Evolutionary conservation across 441 rosid species (phyloP).

Genomic region (Populus hybrid): DNA sequence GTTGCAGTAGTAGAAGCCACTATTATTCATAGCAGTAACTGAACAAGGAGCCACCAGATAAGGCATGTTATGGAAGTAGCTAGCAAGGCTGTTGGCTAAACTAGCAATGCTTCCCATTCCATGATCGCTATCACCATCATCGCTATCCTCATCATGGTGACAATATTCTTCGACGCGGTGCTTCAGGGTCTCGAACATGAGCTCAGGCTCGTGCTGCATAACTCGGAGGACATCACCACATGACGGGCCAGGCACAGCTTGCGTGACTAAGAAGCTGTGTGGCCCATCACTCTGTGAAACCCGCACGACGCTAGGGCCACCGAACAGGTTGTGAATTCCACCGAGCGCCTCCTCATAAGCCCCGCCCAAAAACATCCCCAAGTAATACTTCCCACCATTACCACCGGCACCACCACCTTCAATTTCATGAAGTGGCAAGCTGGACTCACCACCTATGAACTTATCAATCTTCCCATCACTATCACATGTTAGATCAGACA

Average conservation of each 20-base stretch:
- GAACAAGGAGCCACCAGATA: constrained; percentile 67
- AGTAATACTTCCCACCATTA: constrained; percentile 44
- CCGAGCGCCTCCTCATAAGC: constrained; percentile 99
- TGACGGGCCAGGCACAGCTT: constrained; percentile 74
- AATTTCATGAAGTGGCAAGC: constrained; percentile 76
- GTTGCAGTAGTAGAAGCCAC: constrained; percentile 54
- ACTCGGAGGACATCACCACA: constrained; percentile 86
- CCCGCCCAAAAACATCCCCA: constrained; percentile 98
- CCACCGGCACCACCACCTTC: constrained; percentile 40
- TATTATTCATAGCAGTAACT: constrained; percentile 53
- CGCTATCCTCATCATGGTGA: constrained; percentile 31
- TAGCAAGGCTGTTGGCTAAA: constrained; percentile 53
- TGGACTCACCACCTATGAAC: constrained; percentile 86
- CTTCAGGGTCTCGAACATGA: constrained; percentile 87
- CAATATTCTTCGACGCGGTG: constrained; percentile 73
- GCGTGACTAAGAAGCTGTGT: constrained; percentile 76
- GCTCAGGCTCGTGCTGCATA: constrained; percentile 94
- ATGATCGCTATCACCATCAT: constrained; percentile 34
- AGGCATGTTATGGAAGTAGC: constrained; percentile 83
- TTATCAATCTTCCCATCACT: constrained; percentile 93
- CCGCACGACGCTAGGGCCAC: constrained; percentile 90
- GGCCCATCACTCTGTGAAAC: constrained; percentile 93
- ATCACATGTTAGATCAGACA: constrained; percentile 93
- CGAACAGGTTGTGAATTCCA: constrained; percentile 91
- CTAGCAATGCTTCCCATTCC: constrained; percentile 28